Evolutionary conservation across 352 stramenopile species (phyloP).

Genomic region (Phytophthora kernoviae): DNA sequence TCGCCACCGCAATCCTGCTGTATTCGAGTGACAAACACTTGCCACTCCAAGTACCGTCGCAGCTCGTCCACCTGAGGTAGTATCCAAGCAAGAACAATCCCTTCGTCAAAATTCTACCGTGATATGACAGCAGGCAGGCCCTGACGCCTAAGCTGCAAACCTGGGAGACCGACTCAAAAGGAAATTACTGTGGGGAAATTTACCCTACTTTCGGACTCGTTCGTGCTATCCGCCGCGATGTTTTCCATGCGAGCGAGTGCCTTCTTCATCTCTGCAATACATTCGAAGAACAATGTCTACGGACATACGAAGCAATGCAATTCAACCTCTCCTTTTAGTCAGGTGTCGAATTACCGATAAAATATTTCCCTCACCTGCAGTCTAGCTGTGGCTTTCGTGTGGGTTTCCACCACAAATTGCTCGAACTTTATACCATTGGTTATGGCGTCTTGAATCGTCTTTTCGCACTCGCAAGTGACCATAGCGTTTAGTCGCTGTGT

Average conservation of each 20-base stretch:
- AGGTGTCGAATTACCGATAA: not conserved
- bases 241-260: conserved; percentile 36
- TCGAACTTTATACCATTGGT: conserved; percentile 17
- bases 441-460: conserved; percentile 7
- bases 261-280: conserved; percentile 49
- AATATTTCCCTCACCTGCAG: conserved; percentile 12
- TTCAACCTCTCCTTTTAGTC: not conserved
- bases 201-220: conserved; percentile 53
- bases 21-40: conserved; percentile 41
- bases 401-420: conserved; percentile 22
- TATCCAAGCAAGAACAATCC: not conserved
- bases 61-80: conserved; percentile 21
- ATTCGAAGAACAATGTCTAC: conserved; percentile 45
- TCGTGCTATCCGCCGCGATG: conserved; percentile 22
- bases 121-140: not conserved
- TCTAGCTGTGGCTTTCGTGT: conserved; percentile 16
- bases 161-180: not conserved
- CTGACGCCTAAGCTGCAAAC: not conserved
- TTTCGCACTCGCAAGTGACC: conserved; percentile 11
- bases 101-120: not conserved
- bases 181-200: conserved; percentile 10
- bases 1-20: conserved; percentile 32
- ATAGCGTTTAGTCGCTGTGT: conserved; percentile 14
- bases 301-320: not conserved
- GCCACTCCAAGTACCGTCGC: conserved; percentile 30